Evolutionary conservation across 2,329 filamentous ascomycete species (phyloP).

Genomic region (Knufia fluminis): DNA sequence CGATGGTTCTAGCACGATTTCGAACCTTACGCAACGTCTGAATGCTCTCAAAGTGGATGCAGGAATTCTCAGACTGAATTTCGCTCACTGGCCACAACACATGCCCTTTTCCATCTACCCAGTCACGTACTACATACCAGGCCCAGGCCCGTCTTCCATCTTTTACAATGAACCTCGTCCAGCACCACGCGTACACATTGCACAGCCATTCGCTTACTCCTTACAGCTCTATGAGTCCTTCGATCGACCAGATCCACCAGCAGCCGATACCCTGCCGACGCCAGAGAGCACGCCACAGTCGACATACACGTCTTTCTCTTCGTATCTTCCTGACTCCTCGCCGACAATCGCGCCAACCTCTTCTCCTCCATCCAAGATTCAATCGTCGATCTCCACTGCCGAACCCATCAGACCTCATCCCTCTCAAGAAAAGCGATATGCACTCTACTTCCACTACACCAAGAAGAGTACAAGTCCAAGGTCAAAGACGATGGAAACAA

Average conservation of each 20-base stretch:
- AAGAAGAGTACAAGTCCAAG: neutral
- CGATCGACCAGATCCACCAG: neutral
- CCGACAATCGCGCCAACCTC: neutral
- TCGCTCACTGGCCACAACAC: neutral
- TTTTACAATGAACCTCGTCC: neutral
- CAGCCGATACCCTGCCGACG: neutral
- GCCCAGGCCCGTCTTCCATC: neutral
- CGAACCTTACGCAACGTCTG: neutral
- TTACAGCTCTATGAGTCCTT: constrained; percentile 8
- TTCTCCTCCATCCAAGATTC: neutral
- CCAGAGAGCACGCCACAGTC: neutral
- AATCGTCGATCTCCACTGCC: neutral
- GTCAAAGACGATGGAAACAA: neutral
- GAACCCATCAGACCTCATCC: neutral
- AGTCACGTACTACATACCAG: neutral
- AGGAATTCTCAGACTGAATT: too few relatives aligned
- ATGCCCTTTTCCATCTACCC: constrained; percentile 1
- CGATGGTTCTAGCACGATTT: neutral
- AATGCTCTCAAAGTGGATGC: neutral
- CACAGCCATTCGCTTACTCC: constrained; percentile 5
- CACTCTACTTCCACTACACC: constrained; percentile 1
- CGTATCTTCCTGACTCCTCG: neutral
- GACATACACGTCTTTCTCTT: neutral
- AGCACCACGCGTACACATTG: neutral
- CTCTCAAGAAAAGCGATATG: neutral